Percentiles rank a stretch among this genome's conserved stretches.
Conservation (phyloP, 2,329 filamentous ascomycete genomes). For the Diaporthe vaccinii region DNA sequence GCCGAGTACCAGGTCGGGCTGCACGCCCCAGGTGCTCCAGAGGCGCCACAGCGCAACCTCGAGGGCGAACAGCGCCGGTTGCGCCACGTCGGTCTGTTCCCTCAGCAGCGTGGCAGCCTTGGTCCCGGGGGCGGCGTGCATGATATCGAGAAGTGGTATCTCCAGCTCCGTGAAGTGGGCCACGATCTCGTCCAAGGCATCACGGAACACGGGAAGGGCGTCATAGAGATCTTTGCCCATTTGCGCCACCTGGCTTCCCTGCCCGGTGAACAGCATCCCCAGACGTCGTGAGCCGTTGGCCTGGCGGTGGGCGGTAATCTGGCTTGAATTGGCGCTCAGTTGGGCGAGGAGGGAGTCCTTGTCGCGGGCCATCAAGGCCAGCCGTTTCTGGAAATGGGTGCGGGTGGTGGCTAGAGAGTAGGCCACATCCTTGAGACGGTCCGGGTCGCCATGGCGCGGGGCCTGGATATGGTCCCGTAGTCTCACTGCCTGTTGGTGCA, state of each 20-base stretch:
- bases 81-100: background rate
- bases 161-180: background rate
- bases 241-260: background rate
- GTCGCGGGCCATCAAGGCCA: background rate
- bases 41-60: background rate
- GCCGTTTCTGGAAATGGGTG: background rate
- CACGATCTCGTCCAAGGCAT: background rate
- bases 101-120: background rate
- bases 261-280: background rate
- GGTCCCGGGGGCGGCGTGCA: background rate
- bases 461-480: background rate
- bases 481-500: background rate
- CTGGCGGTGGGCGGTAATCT: no score
- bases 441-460: no score
- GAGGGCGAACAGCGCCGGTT: background rate
- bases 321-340: background rate
- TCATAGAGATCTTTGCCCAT: background rate
- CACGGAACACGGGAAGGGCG: background rate
- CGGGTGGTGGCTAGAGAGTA: background rate
- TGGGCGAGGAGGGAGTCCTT: background rate
- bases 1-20: background rate
- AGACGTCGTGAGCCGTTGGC: background rate
- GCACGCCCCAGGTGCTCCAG: background rate
- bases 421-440: background rate
- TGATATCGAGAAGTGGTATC: background rate